Evolutionary conservation across 306 rosid species (phyloP).

Genomic region (Trifolium subterraneum): DNA sequence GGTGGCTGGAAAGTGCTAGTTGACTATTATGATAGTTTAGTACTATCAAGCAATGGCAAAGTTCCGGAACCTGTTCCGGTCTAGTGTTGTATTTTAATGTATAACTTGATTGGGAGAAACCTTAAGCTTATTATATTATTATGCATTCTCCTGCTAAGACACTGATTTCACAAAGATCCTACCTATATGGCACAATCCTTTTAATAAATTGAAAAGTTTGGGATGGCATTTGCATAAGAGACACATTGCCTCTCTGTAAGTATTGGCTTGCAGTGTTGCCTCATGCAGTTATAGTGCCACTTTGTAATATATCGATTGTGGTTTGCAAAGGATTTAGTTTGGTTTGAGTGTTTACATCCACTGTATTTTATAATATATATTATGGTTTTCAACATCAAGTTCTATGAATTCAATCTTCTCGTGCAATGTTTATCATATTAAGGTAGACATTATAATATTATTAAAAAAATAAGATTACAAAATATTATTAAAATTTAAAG

Average conservation of each 20-base stretch:
- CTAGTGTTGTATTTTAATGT: slow-evolving; percentile 53
- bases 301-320: slow-evolving; percentile 58
- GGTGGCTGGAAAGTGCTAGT: slow-evolving; percentile 96
- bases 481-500: no score
- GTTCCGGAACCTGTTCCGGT: slow-evolving; percentile 82
- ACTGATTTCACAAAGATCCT: slow-evolving; percentile 35
- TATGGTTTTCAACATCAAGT: neutral
- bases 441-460: no score
- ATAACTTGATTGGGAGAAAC: slow-evolving; percentile 60
- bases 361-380: neutral
- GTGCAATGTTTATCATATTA: no score
- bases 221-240: slow-evolving; percentile 57
- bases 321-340: slow-evolving; percentile 40
- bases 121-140: slow-evolving; percentile 24
- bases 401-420: neutral
- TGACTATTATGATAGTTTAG: slow-evolving; percentile 89
- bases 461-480: no score
- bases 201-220: slow-evolving; percentile 44
- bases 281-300: slow-evolving; percentile 52
- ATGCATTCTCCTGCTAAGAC: slow-evolving; percentile 52
- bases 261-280: slow-evolving; percentile 50
- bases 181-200: slow-evolving; percentile 40
- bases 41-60: slow-evolving; percentile 53
- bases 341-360: slow-evolving; percentile 26
- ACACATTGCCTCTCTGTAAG: slow-evolving; percentile 60